Conservation (phyloP, 78 protist species). For the Dictyostelium purpureum region DNA sequence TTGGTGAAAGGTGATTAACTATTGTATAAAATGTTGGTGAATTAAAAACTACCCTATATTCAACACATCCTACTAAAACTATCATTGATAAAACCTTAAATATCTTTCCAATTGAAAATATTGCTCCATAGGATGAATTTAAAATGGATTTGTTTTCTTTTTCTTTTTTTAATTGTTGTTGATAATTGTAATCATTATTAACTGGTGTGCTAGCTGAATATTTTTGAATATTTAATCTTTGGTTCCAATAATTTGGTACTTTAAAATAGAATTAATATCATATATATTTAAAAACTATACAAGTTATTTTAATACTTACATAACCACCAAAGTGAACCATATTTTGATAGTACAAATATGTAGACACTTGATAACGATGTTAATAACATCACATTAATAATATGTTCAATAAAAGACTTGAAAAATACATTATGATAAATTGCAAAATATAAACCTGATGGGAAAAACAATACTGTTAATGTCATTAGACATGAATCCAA, state of each 20-base stretch:
- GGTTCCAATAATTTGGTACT: slow-evolving; percentile 31
- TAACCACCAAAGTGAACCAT: slow-evolving; percentile 42
- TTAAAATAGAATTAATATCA: neutral
- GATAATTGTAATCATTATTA: neutral
- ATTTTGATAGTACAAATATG: neutral
- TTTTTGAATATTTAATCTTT: slow-evolving; percentile 11
- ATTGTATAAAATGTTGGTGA: slow-evolving; percentile 21
- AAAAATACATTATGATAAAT: slow-evolving; percentile 18
- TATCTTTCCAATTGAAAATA: slow-evolving; percentile 6
- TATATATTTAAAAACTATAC: neutral
- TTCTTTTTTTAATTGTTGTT: too few relatives aligned
- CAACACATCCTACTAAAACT: slow-evolving; percentile 5
- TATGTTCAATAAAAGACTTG: neutral
- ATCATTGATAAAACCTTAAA: neutral
- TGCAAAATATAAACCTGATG: slow-evolving; percentile 17
- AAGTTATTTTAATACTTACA: neutral
- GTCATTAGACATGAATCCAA: slow-evolving; percentile 46
- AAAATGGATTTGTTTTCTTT: neutral
- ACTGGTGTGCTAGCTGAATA: neutral
- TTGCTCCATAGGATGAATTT: neutral
- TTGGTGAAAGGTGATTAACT: neutral
- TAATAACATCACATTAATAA: neutral
- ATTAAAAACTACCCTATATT: slow-evolving; percentile 16
- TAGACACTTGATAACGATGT: slow-evolving; percentile 9
- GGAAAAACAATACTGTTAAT: slow-evolving; percentile 11